These are phyloP conservation scores for Trametes sanguinea DNA, from an alignment of 768 basidiomycete genomes.

Conservation along the genomic window DNA sequence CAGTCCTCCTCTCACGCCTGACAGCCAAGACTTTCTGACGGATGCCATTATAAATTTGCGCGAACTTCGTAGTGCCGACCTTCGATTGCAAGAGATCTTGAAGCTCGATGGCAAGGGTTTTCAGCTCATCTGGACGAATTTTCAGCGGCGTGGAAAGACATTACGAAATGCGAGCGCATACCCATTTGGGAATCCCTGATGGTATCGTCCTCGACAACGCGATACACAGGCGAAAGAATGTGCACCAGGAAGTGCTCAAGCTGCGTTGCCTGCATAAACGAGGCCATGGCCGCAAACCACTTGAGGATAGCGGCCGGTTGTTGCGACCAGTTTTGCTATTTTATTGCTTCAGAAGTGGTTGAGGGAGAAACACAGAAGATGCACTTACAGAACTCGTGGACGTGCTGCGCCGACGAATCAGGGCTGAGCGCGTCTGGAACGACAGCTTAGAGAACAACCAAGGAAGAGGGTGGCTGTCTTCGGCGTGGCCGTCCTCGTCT, in stretches of 20 bases:
- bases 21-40: constrained; percentile 68
- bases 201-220: constrained; percentile 85
- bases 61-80: constrained; percentile 87
- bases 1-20: constrained; percentile 70
- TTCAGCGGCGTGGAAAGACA: neutral
- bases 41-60: constrained; percentile 76
- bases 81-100: constrained; percentile 85
- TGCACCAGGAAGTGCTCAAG: constrained; percentile 78
- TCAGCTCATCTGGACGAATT: constrained; percentile 68
- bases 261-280: constrained; percentile 58
- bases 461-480: constrained; percentile 57
- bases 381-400: constrained; percentile 46
- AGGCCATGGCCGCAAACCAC: constrained; percentile 93
- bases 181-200: constrained; percentile 79
- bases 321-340: constrained; percentile 78
- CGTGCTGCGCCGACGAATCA: constrained; percentile 66
- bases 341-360: neutral
- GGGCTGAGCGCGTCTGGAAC: constrained; percentile 77
- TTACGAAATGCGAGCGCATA: constrained; percentile 36
- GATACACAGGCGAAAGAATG: constrained; percentile 83
- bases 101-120: constrained; percentile 76
- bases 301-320: constrained; percentile 80
- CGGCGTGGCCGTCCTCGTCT: constrained; percentile 31
- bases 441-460: constrained; percentile 97
- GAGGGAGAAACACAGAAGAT: neutral